These are phyloP conservation scores for Calocybe gangraenosa DNA, from an alignment of 768 basidiomycete genomes.

Conservation along the genomic window DNA sequence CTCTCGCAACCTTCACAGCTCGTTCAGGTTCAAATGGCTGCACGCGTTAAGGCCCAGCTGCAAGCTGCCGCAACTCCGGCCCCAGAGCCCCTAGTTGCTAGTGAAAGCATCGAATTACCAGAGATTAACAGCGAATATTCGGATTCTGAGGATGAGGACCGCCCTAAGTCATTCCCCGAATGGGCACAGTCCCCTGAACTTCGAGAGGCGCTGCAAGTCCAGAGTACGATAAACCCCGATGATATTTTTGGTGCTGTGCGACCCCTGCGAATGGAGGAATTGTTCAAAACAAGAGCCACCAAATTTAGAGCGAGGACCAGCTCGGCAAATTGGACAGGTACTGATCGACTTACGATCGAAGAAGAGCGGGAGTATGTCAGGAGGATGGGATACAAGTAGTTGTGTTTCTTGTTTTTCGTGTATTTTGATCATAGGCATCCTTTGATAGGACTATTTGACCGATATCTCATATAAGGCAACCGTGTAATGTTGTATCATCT, in stretches of 20 bases:
- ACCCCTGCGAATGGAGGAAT: slow-evolving; percentile 87
- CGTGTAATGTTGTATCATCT: too few relatives aligned
- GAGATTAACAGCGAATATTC: slow-evolving; percentile 98
- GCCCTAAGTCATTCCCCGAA: slow-evolving; percentile 66
- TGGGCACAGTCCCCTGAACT: slow-evolving; percentile 95
- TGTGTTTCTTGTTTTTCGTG: neutral
- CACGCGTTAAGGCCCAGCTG: slow-evolving; percentile 62
- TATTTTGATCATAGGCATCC: too few relatives aligned
- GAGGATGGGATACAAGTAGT: slow-evolving; percentile 79
- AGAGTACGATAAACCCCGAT: slow-evolving; percentile 86
- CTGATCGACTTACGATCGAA: slow-evolving; percentile 78
- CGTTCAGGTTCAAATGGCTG: slow-evolving; percentile 67
- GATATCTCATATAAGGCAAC: too few relatives aligned
- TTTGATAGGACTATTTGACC: too few relatives aligned
- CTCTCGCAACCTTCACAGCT: slow-evolving; percentile 57
- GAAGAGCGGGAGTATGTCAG: slow-evolving; percentile 87
- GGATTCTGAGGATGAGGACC: slow-evolving; percentile 89
- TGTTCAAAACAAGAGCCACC: slow-evolving; percentile 76
- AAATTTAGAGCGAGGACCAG: slow-evolving; percentile 88
- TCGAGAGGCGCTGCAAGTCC: slow-evolving; percentile 69
- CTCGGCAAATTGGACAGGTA: slow-evolving; percentile 94
- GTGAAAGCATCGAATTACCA: slow-evolving; percentile 86
- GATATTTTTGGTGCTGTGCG: slow-evolving; percentile 89
- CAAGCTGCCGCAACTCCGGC: slow-evolving; percentile 47
- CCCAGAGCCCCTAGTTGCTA: slow-evolving; percentile 45